phyloP scores from a whole-genome alignment of 2,329 filamentous ascomycete genomes.

The Fusarium nematophilum region DNA sequence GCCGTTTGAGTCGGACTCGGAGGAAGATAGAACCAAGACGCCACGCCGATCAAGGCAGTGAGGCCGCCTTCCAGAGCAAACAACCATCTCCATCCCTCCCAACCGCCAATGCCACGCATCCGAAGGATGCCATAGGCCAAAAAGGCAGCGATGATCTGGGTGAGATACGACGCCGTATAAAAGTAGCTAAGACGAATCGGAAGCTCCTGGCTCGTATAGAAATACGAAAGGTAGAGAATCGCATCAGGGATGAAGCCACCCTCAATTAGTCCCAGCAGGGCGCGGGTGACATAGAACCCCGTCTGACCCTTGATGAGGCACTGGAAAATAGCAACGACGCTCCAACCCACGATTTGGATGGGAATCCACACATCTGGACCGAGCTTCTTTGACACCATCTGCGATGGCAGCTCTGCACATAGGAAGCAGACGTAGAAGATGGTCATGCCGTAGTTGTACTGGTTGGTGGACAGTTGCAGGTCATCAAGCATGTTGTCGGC shows the following conservation, averaged over 20 bases:
- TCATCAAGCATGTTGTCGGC: slow-evolving; percentile 56
- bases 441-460: slow-evolving; percentile 66
- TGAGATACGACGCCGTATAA: slow-evolving; percentile 61
- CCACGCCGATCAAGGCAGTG: slow-evolving; percentile 43
- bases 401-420: slow-evolving; percentile 69
- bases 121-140: slow-evolving; percentile 61
- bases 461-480: slow-evolving; percentile 48
- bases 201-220: slow-evolving; percentile 65
- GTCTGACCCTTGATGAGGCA: no score
- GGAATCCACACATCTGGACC: slow-evolving; percentile 49
- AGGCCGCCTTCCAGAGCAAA: slow-evolving; percentile 54
- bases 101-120: slow-evolving; percentile 61
- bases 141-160: slow-evolving; percentile 11
- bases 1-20: slow-evolving; percentile 54
- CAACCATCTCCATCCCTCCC: slow-evolving; percentile 69
- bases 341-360: slow-evolving; percentile 31
- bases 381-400: slow-evolving; percentile 67
- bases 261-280: slow-evolving; percentile 13
- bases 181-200: slow-evolving; percentile 74
- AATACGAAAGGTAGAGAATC: slow-evolving; percentile 76
- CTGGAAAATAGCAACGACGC: no score
- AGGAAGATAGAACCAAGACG: slow-evolving; percentile 37
- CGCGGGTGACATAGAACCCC: no score
- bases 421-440: slow-evolving; percentile 66
- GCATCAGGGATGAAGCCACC: slow-evolving; percentile 27